phyloP scores from a whole-genome alignment of 305 asterid genomes.

The Coffea humblotiana region DNA sequence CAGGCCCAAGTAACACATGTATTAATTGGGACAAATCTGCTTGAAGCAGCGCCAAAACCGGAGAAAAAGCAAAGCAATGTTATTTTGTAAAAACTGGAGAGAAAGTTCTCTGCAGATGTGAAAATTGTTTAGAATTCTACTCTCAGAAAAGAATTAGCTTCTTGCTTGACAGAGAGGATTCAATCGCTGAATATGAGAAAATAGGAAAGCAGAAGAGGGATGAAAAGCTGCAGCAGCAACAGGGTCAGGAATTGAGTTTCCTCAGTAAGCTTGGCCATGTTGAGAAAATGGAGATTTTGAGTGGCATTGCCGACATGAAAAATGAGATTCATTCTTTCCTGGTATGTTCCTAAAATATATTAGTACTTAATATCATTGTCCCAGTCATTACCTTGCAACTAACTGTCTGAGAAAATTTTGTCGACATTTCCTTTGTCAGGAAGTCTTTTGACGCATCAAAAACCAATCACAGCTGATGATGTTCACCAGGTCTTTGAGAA shows the following conservation, averaged over 20 bases:
- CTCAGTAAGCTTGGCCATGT: slow-evolving; percentile 78
- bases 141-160: slow-evolving; percentile 55
- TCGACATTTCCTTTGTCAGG: slow-evolving; percentile 39
- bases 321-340: slow-evolving; percentile 62
- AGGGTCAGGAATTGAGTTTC: slow-evolving; percentile 61
- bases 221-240: slow-evolving; percentile 71
- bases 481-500: slow-evolving; percentile 87
- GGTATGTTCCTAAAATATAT: slow-evolving; percentile 40
- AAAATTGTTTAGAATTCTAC: slow-evolving; percentile 56
- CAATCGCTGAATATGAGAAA: slow-evolving; percentile 86
- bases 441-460: slow-evolving; percentile 76
- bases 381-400: slow-evolving; percentile 4
- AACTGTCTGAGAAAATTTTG: background rate
- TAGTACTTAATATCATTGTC: background rate
- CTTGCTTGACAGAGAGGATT: slow-evolving; percentile 83
- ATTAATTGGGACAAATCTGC: slow-evolving; percentile 46
- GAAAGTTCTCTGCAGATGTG: slow-evolving; percentile 73
- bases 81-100: slow-evolving; percentile 80
- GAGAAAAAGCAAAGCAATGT: slow-evolving; percentile 54
- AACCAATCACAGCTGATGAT: slow-evolving; percentile 80
- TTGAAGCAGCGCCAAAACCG: slow-evolving; percentile 31
- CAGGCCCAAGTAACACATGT: slow-evolving; percentile 53
- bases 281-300: slow-evolving; percentile 74
- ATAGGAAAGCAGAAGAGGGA: slow-evolving; percentile 74
- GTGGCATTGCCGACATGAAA: slow-evolving; percentile 88